Evolutionary conservation across 176 grass and related monocot species (phyloP), one percentile per base, ranked within the genome.

Genomic region (Carex littledalei): DNA sequence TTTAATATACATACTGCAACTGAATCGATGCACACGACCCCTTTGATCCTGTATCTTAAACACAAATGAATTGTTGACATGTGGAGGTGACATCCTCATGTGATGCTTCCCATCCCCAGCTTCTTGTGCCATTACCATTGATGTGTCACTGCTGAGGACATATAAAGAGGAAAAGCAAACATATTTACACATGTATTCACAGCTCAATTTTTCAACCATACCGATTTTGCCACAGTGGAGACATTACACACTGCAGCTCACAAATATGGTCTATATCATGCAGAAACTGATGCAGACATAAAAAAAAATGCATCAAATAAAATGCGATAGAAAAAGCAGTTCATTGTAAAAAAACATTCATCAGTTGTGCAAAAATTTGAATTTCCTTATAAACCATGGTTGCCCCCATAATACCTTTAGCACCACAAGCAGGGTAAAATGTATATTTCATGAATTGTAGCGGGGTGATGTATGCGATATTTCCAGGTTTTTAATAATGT

Each of bases 21-120:
- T 91, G 39, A 97, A 92, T 92, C 90, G 85, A 67, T 93, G 94
- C 18, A 94, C 76, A 20, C 79, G 84, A 20, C 92, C 87, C 63
- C 83, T 92, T 81, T 6, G 50, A 31, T 93, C 92, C 78, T 91
- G 61, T 74, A 91, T 54, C 78, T 87, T 90, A 45, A 87, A 97
- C 62, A 84, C 62, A 74, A 97, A 92, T 55, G 84, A 85, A 80
- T 85, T 91, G 87, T 53, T 84, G 82, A 88, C 81, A 83, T 82
- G 87, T 87, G 90, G 88, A 13, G 90, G 64, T 57, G 83, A 82
- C 66, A 86, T 59, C 63, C 21, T 67, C 45, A 45, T 52, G 9
- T 68, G 41, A 50, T 87, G 86, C 75, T 89, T 91, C 54, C 84
- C 86, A 56, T 92, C 90, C 21, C 81, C 32, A 77, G 31, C 64